A percentile compares a stretch with the other conserved stretches of the same genome.
These are phyloP conservation scores for Trichoderma arundinaceum DNA, from an alignment of 2,329 filamentous ascomycete species.

Conservation along the genomic window DNA sequence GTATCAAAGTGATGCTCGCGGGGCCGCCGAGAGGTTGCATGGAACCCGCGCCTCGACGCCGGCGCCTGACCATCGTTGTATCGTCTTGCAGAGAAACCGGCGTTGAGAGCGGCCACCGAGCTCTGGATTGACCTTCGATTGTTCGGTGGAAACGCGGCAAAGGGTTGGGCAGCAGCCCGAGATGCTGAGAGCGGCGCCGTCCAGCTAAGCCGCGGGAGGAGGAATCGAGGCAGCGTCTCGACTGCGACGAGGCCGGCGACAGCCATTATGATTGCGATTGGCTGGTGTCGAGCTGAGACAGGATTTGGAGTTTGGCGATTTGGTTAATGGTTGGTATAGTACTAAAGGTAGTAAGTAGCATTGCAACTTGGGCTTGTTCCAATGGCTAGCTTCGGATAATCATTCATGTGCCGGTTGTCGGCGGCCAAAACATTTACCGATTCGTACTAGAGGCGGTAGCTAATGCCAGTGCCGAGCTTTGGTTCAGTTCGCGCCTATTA, in stretches of 20 bases:
- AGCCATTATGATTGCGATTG: conserved; percentile 37
- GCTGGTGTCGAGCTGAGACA: conserved; percentile 6
- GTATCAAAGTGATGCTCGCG: conserved; percentile 98
- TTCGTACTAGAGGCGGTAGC: no score
- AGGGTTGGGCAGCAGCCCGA: conserved; percentile 35
- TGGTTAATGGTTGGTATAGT: background rate
- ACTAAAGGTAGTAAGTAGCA: conserved; percentile 29
- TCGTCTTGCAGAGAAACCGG: conserved; percentile 31
- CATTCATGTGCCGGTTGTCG: conserved; percentile 10
- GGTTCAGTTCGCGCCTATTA: no score
- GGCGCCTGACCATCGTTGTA: conserved; percentile 23
- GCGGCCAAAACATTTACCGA: conserved; percentile 30
- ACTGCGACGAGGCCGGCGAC: conserved; percentile 40
- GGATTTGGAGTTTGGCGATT: background rate
- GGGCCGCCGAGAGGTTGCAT: conserved; percentile 62
- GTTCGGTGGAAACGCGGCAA: conserved; percentile 31
- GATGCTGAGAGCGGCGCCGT: conserved; percentile 40
- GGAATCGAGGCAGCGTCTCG: conserved; percentile 57
- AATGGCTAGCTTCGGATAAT: conserved; percentile 31
- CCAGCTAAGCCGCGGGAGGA: conserved; percentile 64
- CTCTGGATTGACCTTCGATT: conserved; percentile 31
- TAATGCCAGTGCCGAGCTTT: no score
- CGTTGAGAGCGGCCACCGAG: conserved; percentile 36
- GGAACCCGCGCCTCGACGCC: conserved; percentile 61
- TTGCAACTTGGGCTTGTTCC: conserved; percentile 22